Base-by-base conservation (phyloP, 108 stramenopile genomes). In the Cyclostephanos tholiformis region DNA sequence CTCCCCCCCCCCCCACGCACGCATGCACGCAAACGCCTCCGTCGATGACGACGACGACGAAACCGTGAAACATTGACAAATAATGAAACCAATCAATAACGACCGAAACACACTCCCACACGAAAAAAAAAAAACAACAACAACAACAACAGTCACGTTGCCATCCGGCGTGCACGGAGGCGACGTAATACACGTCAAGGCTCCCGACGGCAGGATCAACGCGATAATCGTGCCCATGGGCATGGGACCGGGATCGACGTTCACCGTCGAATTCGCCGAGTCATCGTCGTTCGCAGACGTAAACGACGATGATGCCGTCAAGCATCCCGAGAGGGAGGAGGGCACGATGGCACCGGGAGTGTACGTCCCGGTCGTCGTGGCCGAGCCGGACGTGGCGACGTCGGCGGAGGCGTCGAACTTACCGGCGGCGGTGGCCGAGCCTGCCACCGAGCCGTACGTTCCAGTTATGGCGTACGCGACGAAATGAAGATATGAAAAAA, bases 181-280 rank as follows among this genome's bases (percentile, higher is more conserved):
- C 57, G 88, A 94, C 44, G 78, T 82, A 27, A 94, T 94, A 58
- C 90, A 90, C 53, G 93, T 94, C 5, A 69, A 64, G n/a, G 91
- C 90, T 12, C 93, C 91, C 4, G 88, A 91, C 65, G 93, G 93
- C 41, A 62, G 86, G 69, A 61, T 91, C 60, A 91, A 91, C 82
- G 90, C 86, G 43, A 89, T 94, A 43, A 75, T 85, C 5, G 87
- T 94, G 11, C 93, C 91, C 16, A 69, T 49, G 26, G 93, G 93
- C 20, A 89, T 94, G 78, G 86, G 88, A 51, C 86, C 90, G n/a
- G 91, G 93, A 25, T 85, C 86, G 0, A 90, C 88, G 2, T 94
- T 94, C 75, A 94, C 93, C 3, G 93, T 94, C 2, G 91, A 94
- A 69, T 94, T 94, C 81, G 77, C 88, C n/a, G n/a, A n/a, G 7